phyloP scores from a whole-genome alignment of 1,284 basidiomycete genomes.

The Apiotrichum brassicae region DNA sequence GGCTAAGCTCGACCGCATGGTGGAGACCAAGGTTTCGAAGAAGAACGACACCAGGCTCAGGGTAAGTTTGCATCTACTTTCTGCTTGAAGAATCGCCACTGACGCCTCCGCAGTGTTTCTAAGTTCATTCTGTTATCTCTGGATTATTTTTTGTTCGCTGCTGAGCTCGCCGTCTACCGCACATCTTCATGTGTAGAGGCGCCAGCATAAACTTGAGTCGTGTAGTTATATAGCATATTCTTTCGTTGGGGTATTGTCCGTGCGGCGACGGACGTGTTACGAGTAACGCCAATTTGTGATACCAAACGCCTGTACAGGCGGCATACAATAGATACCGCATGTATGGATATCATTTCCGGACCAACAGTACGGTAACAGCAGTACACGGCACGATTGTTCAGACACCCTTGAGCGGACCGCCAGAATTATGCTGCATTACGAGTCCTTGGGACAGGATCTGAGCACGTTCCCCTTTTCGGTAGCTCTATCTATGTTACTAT shows the following conservation, averaged over 20 bases:
- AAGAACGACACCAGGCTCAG: conserved; percentile 34
- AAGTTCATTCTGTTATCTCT: conserved; percentile 3
- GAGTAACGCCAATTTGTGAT: conserved; percentile 10
- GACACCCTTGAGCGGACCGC: no score
- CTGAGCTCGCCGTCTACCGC: background rate
- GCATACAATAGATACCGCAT: conserved; percentile 7
- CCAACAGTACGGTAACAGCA: no score
- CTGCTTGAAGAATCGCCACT: background rate
- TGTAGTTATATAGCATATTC: conserved; percentile 17
- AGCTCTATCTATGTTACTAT: no score
- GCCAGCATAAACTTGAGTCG: background rate
- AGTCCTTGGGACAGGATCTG: no score
- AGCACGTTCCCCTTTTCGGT: no score
- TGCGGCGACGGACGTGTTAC: conserved; percentile 5
- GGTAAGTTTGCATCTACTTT: conserved; percentile 22
- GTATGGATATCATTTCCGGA: conserved; percentile 6
- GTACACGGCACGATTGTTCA: no score
- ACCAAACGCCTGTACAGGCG: conserved; percentile 8
- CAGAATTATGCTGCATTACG: no score
- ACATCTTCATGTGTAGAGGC: background rate
- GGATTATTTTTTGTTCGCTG: conserved; percentile 1
- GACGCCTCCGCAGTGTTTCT: conserved; percentile 22
- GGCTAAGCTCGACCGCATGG: conserved; percentile 36
- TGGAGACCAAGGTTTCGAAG: conserved; percentile 40
- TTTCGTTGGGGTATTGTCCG: conserved; percentile 8